phyloP scores from a whole-genome alignment of 176 grass and related monocot species.

The Avena sativa region DNA sequence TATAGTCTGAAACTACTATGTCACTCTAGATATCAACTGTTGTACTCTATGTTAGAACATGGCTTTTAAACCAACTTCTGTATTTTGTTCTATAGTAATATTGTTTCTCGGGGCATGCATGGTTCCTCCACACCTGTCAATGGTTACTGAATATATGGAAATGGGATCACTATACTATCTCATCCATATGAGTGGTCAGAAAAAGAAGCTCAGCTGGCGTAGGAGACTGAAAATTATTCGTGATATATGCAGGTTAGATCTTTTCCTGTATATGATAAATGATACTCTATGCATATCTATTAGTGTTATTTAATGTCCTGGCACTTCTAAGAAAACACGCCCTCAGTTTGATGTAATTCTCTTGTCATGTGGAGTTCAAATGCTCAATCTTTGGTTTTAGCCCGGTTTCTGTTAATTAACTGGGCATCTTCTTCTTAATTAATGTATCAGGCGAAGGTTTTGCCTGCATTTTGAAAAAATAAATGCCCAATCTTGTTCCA shows the following conservation, averaged over 20 bases:
- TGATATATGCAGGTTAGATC: conserved; percentile 94
- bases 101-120: conserved; percentile 99
- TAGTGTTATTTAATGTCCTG: conserved; percentile 23
- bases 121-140: conserved; percentile 94
- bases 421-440: too few species aligned
- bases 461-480: too few species aligned
- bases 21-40: conserved; percentile 22
- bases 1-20: conserved; percentile 20
- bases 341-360: conserved; percentile 19
- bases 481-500: not conserved
- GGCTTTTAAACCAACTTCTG: conserved; percentile 38
- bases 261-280: conserved; percentile 27
- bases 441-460: too few species aligned
- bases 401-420: too few species aligned
- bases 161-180: conserved; percentile 99
- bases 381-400: not conserved
- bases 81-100: conserved; percentile 75
- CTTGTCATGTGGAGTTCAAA: not conserved
- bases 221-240: conserved; percentile 98
- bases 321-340: conserved; percentile 21
- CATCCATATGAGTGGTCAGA: conserved; percentile 98
- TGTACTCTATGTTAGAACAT: conserved; percentile 22
- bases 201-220: conserved; percentile 98
- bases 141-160: conserved; percentile 99
- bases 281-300: conserved; percentile 19